Conservation (phyloP, 1,284 basidiomycete genomes). For the Malassezia nana region DNA sequence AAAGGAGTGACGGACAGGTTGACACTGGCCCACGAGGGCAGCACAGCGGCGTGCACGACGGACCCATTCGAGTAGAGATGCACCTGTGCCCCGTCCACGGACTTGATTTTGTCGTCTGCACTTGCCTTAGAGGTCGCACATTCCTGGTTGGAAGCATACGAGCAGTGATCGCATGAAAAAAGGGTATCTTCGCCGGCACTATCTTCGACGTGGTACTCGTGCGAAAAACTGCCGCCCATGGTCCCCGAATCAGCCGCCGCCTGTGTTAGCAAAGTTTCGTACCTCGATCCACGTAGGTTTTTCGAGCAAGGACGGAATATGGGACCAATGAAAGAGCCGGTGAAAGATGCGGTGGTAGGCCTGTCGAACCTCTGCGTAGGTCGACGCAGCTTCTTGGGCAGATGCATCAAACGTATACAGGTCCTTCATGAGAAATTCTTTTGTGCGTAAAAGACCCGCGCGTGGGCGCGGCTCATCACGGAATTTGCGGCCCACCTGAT, state of each 20-base stretch:
- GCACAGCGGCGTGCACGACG: not conserved
- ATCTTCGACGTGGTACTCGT: constrained; percentile 47
- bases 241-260: constrained; percentile 48
- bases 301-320: not conserved
- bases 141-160: constrained; percentile 45
- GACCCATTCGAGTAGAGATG: not conserved
- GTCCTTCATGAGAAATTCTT: constrained; percentile 50
- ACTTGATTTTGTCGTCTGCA: not conserved
- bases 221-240: constrained; percentile 47
- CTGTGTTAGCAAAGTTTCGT: not conserved
- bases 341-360: constrained; percentile 45
- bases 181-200: constrained; percentile 48
- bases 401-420: constrained; percentile 47
- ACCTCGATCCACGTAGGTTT: constrained; percentile 28
- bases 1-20: not conserved
- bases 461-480: constrained; percentile 49
- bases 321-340: constrained; percentile 21
- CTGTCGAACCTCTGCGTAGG: constrained; percentile 40
- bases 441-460: constrained; percentile 46
- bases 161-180: constrained; percentile 41
- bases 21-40: not conserved
- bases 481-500: constrained; percentile 48
- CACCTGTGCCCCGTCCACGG: not conserved
- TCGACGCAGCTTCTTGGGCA: constrained; percentile 17
- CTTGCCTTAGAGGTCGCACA: constrained; percentile 27